Evolutionary conservation across 768 basidiomycete genomes (phyloP).

Genomic region (Ramaria rubella): DNA sequence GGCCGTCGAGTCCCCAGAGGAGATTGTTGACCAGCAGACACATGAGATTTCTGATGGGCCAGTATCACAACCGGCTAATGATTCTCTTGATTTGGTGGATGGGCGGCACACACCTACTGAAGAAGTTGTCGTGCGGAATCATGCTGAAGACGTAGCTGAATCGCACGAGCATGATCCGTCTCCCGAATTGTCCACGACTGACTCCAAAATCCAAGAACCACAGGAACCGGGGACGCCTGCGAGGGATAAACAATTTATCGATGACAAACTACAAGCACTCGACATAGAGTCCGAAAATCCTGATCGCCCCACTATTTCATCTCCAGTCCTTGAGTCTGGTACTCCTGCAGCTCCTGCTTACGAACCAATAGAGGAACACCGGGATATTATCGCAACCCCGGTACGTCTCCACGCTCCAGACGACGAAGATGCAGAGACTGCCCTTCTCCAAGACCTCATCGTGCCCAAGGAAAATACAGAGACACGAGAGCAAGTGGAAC

Average conservation of each 20-base stretch:
- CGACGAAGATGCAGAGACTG: not conserved
- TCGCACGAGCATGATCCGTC: not conserved
- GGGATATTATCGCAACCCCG: no score
- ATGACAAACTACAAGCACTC: no score
- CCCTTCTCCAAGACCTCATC: no score
- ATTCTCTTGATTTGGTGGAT: not conserved
- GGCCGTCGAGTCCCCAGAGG: not conserved
- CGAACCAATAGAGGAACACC: not conserved
- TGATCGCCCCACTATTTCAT: no score
- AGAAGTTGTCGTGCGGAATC: not conserved
- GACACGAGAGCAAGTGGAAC: constrained; percentile 9
- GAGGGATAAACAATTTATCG: not conserved
- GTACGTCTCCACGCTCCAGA: no score
- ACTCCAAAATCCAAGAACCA: not conserved
- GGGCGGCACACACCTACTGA: not conserved
- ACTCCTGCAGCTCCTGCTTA: not conserved
- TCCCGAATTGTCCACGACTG: not conserved
- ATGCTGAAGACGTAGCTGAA: not conserved
- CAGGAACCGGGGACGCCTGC: not conserved
- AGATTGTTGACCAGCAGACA: not conserved
- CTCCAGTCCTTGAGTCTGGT: not conserved
- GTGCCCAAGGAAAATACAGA: not conserved
- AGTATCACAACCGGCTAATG: not conserved
- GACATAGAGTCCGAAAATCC: no score
- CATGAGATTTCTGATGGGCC: not conserved